A percentile compares a stretch with the other conserved stretches of the same genome.
Conservation (phyloP, 306 rosid species). For the Ochetophila trinervis region DNA sequence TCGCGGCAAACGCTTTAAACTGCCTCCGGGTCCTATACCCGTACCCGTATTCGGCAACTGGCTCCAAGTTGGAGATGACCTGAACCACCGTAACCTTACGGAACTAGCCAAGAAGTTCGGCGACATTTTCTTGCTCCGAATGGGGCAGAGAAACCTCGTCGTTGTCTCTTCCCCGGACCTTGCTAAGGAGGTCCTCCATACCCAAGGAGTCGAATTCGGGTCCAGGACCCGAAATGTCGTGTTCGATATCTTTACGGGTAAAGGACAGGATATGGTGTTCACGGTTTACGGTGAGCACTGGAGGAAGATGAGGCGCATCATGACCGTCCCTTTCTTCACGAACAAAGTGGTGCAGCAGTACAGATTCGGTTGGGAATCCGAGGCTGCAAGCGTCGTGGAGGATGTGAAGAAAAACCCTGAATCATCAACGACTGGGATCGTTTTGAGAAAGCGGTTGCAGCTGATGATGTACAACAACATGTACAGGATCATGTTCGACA, state of each 20-base stretch:
- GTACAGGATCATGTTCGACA: constrained; percentile 83
- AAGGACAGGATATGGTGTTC: constrained; percentile 94
- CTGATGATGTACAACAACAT: constrained; percentile 92
- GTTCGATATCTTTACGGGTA: constrained; percentile 81
- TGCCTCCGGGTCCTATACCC: constrained; percentile 84
- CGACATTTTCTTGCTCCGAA: constrained; percentile 73
- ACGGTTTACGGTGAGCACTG: constrained; percentile 93
- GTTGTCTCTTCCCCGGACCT: constrained; percentile 79
- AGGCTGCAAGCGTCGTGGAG: constrained; percentile 66
- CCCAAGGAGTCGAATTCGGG: constrained; percentile 88
- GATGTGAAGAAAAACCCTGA: constrained; percentile 52
- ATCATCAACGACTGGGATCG: constrained; percentile 50
- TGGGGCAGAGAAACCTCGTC: constrained; percentile 86
- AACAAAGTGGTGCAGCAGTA: constrained; percentile 93
- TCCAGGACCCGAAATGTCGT: constrained; percentile 87
- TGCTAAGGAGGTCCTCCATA: constrained; percentile 83
- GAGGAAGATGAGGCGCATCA: constrained; percentile 88
- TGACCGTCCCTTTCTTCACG: constrained; percentile 91
- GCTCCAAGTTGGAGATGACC: constrained; percentile 94
- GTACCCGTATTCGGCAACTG: constrained; percentile 84
- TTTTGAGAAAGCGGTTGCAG: constrained; percentile 58
- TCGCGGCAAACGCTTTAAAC: constrained; percentile 69
- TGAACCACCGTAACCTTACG: constrained; percentile 86
- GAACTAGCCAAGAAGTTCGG: constrained; percentile 74
- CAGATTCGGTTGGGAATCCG: constrained; percentile 69